Evolutionary conservation across 2,329 filamentous ascomycete species (phyloP), one percentile per base, ranked within the genome.

Genomic region (Paecilomyces variotii): DNA sequence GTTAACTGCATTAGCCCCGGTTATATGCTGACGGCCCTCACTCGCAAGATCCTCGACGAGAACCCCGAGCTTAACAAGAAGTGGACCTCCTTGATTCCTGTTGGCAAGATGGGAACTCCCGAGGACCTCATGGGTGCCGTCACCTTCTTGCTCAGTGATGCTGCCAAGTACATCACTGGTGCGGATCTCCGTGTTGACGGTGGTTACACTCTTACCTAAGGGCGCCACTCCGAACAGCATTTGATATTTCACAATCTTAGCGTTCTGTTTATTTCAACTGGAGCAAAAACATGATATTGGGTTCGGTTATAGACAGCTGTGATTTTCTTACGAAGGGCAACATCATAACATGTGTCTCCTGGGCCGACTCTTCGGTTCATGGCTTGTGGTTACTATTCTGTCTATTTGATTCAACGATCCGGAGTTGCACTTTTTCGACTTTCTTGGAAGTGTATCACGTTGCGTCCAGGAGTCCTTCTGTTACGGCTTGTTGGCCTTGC

Each of bases 1-100:
- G 93, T 97, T 65, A 97, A 97, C 79, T 94, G 90, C 76, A 94
- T 97, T 72, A 91, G 88, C 30, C 93, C 93, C 0, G 93, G 94
- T 52, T 97, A 97, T 77, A 97, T 97, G 93, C 79, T 96, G 65
- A 97, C 93, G 14, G 89, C 91, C 59, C 78, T 97, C 89, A 97
- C 91, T 50, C 86, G 91, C 78, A 96, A 96, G 80, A 97, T 97
- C 66, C 84, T 97, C 27, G 89, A 94, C 63, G 91, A 96, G 60
- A 95, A 96, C 75, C 91, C 92, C 24, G 90, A 94, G 57, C 84
- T 97, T 45, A 89, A 91, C 75, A 82, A 87, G 70, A 87, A 94
- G 75, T 97, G 93, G 93, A 95, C 87, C 12, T 92, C 89, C 1
- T 82, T 96, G 57, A 97, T 97, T 61, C 94, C 94, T 0, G 87